Evolutionary conservation across 352 stramenopile genomes (phyloP).

Genomic region (Phytopythium chamaehyphon): DNA sequence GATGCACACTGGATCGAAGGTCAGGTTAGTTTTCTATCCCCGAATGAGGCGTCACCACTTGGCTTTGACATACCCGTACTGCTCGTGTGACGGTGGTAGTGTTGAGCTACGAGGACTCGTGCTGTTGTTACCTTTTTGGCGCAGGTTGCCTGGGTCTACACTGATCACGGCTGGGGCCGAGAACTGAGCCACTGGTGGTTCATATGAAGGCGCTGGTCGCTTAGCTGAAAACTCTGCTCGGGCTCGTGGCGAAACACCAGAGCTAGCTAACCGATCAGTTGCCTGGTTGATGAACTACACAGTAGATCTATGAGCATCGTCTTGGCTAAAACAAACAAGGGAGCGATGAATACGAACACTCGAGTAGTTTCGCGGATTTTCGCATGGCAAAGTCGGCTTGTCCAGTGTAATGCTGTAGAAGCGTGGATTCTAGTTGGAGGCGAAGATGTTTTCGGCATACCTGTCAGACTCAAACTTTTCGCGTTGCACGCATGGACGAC

Average conservation of each 20-base stretch:
- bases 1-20: conserved; percentile 22
- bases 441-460: too few relatives aligned
- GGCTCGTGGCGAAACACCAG: conserved; percentile 33
- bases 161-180: conserved; percentile 38
- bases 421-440: conserved; percentile 46
- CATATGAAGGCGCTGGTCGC: conserved; percentile 34
- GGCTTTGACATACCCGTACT: conserved; percentile 34
- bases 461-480: neutral
- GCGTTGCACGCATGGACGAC: conserved; percentile 7
- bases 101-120: conserved; percentile 1
- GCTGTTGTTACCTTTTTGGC: conserved; percentile 1
- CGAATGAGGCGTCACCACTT: too few relatives aligned
- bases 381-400: conserved; percentile 30
- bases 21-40: conserved; percentile 8
- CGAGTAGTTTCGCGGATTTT: conserved; percentile 75
- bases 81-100: conserved; percentile 21
- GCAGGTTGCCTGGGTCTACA: conserved; percentile 41
- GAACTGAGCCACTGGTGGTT: conserved; percentile 35
- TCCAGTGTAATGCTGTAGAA: conserved; percentile 62
- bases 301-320: conserved; percentile 8
- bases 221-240: conserved; percentile 50
- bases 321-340: neutral
- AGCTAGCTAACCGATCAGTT: conserved; percentile 56
- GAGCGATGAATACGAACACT: conserved; percentile 36
- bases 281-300: conserved; percentile 64